Base-by-base conservation (phyloP, 352 stramenopile species). In the Plasmopara viticola region DNA sequence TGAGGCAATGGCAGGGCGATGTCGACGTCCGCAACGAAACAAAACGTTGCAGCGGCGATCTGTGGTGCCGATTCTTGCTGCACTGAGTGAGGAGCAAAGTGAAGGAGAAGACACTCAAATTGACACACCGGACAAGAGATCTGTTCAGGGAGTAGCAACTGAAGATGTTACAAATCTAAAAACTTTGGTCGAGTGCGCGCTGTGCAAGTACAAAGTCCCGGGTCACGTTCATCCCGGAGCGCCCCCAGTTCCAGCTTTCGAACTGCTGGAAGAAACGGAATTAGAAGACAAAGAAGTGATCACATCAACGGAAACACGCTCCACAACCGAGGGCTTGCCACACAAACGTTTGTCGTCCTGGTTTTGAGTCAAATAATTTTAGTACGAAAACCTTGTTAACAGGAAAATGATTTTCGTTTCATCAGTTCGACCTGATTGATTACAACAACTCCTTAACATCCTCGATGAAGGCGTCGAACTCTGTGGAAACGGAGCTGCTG, bases 401-500 rank as follows among this genome's bases (percentile, higher is more conserved):
- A 14, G 33, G 5, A 38, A 38, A 38, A 38, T 38, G 13, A 4
- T 38, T 2, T 25, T 25, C 3, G 20, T 25, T 25, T 25, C 3
- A 25, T 25, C 20, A 25, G 20, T 25, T 25, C 20, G 3, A 25
- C 20, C 20, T 3, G 3, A 25, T 25, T 25, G 33, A 38, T 54
- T 64, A 68, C 15, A 76, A 40, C 44, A 73, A 25, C 9, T 61
- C 64, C 30, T 82, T 72, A 45, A 86, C 73, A 46, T 89, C 75
- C n/a, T 84, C 66, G 66, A 89, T 86, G 62, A 89, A 89, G 14
- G 69, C 60, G 34, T 87, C 75, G 31, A 83, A 86, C 4, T 38
- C 20, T 28, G 20, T 25, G 20, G 20, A 25, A 25, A 25, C 20
- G 3, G 20, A 25, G 20, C 20, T 25, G 20, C 20, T 25, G 20